A percentile compares a stretch with the other conserved stretches of the same genome.
These are phyloP conservation scores for Yamadazyma oceani DNA, from an alignment of 1,139 yeast genomes.

Conservation along the genomic window DNA sequence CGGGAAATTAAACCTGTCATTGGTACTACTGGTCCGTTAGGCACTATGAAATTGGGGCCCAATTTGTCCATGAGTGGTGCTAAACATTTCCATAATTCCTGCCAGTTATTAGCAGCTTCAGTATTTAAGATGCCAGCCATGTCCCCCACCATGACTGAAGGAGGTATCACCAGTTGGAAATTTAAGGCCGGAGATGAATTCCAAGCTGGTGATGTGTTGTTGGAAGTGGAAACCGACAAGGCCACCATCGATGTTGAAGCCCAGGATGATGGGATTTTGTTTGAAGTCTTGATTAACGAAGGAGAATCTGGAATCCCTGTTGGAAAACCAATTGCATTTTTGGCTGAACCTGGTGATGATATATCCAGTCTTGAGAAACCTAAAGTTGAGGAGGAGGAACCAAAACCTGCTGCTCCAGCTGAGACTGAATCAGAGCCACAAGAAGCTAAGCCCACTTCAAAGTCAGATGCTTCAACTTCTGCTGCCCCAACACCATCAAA, in stretches of 20 bases:
- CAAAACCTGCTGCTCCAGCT: slow-evolving; percentile 17
- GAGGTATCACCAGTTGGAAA: slow-evolving; percentile 96
- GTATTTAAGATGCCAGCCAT: slow-evolving; percentile 93
- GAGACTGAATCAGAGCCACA: slow-evolving; percentile 18
- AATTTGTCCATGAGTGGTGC: too few relatives aligned
- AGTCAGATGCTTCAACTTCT: slow-evolving; percentile 5
- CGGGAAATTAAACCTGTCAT: too few relatives aligned
- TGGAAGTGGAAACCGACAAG: slow-evolving; percentile 92
- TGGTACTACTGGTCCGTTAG: too few relatives aligned
- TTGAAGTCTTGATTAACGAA: slow-evolving; percentile 67
- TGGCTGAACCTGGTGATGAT: slow-evolving; percentile 90
- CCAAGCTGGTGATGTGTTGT: slow-evolving; percentile 78
- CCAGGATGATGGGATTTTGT: slow-evolving; percentile 85
- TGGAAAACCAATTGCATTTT: slow-evolving; percentile 83
- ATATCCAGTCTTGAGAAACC: slow-evolving; percentile 65
- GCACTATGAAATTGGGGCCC: too few relatives aligned
- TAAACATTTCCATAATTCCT: slow-evolving; percentile 17
- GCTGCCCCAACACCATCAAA: neutral
- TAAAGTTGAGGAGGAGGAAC: slow-evolving; percentile 24
- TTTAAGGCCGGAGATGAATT: slow-evolving; percentile 77
- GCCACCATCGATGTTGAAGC: slow-evolving; percentile 94
- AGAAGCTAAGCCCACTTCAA: slow-evolving; percentile 6
- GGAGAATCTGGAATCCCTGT: slow-evolving; percentile 82
- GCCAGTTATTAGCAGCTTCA: slow-evolving; percentile 43
- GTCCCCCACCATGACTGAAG: slow-evolving; percentile 99